These are phyloP conservation scores for Arxiozyma bovina DNA, from an alignment of 1,139 yeast genomes.

Conservation along the genomic window DNA sequence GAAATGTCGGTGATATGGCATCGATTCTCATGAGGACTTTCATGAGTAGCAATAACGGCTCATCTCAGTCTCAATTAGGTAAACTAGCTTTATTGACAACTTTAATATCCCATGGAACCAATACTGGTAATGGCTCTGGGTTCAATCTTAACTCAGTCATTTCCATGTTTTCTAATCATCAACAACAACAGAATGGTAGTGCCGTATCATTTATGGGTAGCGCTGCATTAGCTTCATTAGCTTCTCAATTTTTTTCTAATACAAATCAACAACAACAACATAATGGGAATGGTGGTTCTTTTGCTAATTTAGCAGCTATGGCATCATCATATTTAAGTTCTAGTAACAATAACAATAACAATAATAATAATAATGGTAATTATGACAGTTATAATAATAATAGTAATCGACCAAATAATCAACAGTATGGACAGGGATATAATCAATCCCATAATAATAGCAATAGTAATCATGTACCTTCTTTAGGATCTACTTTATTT, in stretches of 20 bases:
- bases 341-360: not conserved
- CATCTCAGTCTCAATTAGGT: constrained; percentile 25
- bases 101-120: constrained; percentile 11
- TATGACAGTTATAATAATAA: too few relatives aligned
- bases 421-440: constrained; percentile 1
- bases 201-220: constrained; percentile 12
- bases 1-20: constrained; percentile 10
- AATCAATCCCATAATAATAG: not conserved
- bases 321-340: constrained; percentile 8
- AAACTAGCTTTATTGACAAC: constrained; percentile 25
- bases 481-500: constrained; percentile 9
- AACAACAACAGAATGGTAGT: constrained; percentile 6
- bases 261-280: constrained; percentile 8
- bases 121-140: constrained; percentile 10
- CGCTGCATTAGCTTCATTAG: constrained; percentile 20
- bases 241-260: constrained; percentile 17
- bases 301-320: constrained; percentile 9
- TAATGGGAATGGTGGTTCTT: constrained; percentile 10
- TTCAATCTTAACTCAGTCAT: constrained; percentile 20
- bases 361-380: not conserved
- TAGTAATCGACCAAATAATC: not conserved
- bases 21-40: constrained; percentile 19
- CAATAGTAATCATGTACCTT: not conserved
- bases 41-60: constrained; percentile 18
- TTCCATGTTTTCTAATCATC: constrained; percentile 15